Evolutionary conservation across 768 basidiomycete genomes (phyloP), one percentile per base, ranked within the genome.

Genomic region (Suillus cothurnatus): DNA sequence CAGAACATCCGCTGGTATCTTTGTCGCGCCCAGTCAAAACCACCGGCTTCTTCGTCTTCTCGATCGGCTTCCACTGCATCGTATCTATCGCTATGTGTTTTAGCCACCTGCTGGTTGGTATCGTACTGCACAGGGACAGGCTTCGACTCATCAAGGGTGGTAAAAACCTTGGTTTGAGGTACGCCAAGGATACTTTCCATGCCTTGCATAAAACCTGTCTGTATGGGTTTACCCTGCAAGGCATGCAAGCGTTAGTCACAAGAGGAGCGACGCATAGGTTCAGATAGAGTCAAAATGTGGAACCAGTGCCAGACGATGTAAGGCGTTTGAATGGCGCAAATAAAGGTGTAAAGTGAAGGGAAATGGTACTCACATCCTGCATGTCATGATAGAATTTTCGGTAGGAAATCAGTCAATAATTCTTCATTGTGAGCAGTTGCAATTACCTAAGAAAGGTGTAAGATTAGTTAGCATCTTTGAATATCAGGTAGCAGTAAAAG

Each of bases 171-270:
- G 68, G 67, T 41, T 45, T 74, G 66, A 19, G 66, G 77, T n/a
- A 91, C 86, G 45, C 86, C 90, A 34, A 97, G 81, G 6, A 93
- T 74, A 47, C 78, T 77, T 70, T 97, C 94, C 95, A 97, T 97
- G 21, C 90, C 93, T 52, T 75, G 72, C 8, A 81, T 84, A 76
- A 96, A 94, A 11, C 93, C 92, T 0, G 87, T 91, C 80, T 97
- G 95, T 6, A 95, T 71, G 4, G 79, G 75, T 72, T 87, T 87
- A 45, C 80, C 81, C 91, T 93, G 68, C 34, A 49, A 66, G 64
- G 28, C 1, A 11, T 38, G 31, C 67, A 31, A 65, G 66, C 36
- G 31, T 38, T 39, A 23, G 45, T 47, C 66, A 57, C 69, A 64
- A 67, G 38, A 64, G 64, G 31, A 32, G 11, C 12, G 1, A 55